Base-by-base conservation (phyloP, 176 grass and related monocot genomes). In the Otatea glauca region DNA sequence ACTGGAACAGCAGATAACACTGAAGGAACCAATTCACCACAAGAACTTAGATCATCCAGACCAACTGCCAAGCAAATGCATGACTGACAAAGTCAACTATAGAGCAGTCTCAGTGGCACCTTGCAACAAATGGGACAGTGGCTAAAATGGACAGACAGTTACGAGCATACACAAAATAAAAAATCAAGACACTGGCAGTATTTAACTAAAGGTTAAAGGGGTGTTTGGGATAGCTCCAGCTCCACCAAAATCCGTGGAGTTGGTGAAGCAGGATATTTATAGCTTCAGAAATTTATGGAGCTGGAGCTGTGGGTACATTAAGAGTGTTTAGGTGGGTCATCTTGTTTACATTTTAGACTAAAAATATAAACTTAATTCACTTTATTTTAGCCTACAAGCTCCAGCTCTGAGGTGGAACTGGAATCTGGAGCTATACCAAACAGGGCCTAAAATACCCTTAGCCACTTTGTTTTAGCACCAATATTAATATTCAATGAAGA, bases 51-150 rank as follows among this genome's bases (percentile, higher is more conserved):
- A 64, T 65, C 8, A 21, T 70, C 65, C 47, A 54, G 25, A 70
- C 8, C 20, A 81, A 76, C 23, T 61, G 44, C 64, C 63, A 88
- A 68, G n/a, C 44, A 77, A 78, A 77, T 77, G 9, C 17, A 65
- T 64, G 21, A 16, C 34, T 14, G 0, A 10, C 13, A 39, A 34
- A 80, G 35, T 55, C 43, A 62, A 62, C 39, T 21, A 3, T 29
- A 69, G 20, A 53, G 16, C 21, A 5, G 32, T 60, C 20, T 14
- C 51, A 45, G 29, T 6, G 23, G 29, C 20, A 29, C 48, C 32
- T 51, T 42, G 45, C 20, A 72, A 55, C 66, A 70, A 70, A 49
- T 65, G 24, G 2, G 44, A 64, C 34, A 23, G 15, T 4, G 3
- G 44, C 37, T 78, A 77, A 64, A 12, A 64, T 68, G 62, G 25